Base-by-base conservation (phyloP, 1,284 basidiomycete species). In the Xanthoconium separans region DNA sequence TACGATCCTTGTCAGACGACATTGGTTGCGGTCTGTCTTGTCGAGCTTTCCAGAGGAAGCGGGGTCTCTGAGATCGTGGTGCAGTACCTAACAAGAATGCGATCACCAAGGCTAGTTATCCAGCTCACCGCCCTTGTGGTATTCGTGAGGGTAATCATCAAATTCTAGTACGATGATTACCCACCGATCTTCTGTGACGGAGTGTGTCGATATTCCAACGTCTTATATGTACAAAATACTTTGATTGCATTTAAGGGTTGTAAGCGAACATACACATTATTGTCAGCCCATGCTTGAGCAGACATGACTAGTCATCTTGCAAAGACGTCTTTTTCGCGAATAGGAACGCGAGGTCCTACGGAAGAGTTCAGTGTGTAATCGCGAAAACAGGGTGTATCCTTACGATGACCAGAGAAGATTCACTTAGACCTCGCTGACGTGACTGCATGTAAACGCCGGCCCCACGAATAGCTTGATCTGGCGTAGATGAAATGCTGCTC, bases 131-230 rank as follows among this genome's bases (percentile, higher is more conserved):
- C 27, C 3, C 6, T 27, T 27, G 27, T 24, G 24, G 24, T 24
- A 6, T 24, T 24, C 24, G 93, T 6, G 92, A 87, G 70, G 83
- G 87, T 57, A 88, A 86, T 48, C 76, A 87, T 54, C 70, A 85
- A n/a, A 77, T 94, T 44, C 66, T 93, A 6, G 81, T 73, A 18
- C 58, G 55, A 51, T 68, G 53, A 52, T 22, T 37, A 37, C 12
- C 12, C 51, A 1, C 3, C 20, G 34, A 9, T 27, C 39, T 27
- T 46, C 13, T 20, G 46, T 29, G 44, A 27, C 24, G 34, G n/a
- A 47, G 16, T 4, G 39, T 33, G 24, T 39, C 39, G 22, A 12
- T 36, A 22, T 37, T 31, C 44, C 29, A 29, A 12, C 9, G 16
- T 27, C 10, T 34, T n/a, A 7, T 33, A 11, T 16, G 13, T 15